Evolutionary conservation across 306 rosid genomes (phyloP).

Genomic region (Geum urbanum): DNA sequence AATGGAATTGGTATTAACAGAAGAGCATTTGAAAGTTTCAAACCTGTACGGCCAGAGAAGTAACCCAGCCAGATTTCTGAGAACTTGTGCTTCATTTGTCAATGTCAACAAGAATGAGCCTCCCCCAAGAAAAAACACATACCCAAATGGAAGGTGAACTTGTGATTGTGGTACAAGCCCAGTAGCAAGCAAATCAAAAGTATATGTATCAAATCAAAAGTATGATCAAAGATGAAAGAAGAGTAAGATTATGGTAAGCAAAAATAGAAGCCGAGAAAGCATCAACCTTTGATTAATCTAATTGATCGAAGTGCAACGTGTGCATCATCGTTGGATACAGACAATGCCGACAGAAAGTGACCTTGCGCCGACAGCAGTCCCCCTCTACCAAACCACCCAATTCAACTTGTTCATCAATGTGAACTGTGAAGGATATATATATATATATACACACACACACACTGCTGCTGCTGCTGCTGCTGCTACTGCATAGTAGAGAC

Average conservation of each 20-base stretch:
- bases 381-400: conserved; percentile 50
- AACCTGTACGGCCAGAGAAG: conserved; percentile 42
- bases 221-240: conserved; percentile 34
- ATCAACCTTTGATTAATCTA: conserved; percentile 35
- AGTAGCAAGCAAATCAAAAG: conserved; percentile 23
- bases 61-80: conserved; percentile 47
- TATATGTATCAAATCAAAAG: too few relatives aligned
- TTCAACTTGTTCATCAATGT: conserved; percentile 30
- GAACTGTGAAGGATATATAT: too few relatives aligned
- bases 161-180: too few relatives aligned
- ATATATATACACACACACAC: too few relatives aligned
- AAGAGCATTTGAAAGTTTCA: conserved; percentile 32
- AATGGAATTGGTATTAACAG: background rate
- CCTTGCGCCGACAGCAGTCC: conserved; percentile 74
- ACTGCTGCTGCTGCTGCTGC: too few relatives aligned
- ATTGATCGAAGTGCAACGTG: conserved; percentile 29
- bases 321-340: conserved; percentile 51
- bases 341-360: conserved; percentile 90
- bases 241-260: too few relatives aligned
- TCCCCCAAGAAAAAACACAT: conserved; percentile 12
- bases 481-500: background rate
- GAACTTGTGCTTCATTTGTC: conserved; percentile 62
- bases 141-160: background rate
- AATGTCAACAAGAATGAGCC: conserved; percentile 32
- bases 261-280: conserved; percentile 36